Evolutionary conservation across 73 alveolate species (phyloP), one percentile per base, ranked within the genome.

Genomic region (Stentor coeruleus): DNA sequence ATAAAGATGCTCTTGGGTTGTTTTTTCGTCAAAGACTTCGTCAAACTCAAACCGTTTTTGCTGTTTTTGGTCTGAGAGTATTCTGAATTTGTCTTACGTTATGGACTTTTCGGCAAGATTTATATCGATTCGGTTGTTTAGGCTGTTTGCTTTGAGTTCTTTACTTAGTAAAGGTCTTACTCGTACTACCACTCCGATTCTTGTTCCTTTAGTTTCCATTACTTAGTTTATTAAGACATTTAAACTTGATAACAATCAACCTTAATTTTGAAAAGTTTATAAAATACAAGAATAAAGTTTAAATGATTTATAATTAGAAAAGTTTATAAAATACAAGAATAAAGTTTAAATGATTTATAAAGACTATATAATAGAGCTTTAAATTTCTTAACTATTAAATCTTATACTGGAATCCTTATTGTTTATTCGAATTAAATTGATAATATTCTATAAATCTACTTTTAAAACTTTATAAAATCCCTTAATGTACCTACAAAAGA

Each of bases 1-100:
- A 76, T 84, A 95, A 49, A 95, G 91, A 42, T 89, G 87, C 3
- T 89, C 76, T 74, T 95, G 91, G 6, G 95, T 58, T 2, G 94
- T 75, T 4, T 86, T 84, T 88, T 93, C 90, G 4, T 88, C 94
- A 58, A 91, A 85, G 0, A 95, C 91, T 40, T 87, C 89, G 84
- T 95, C 98, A 81, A 93, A 95, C 74, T 87, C 92, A 74, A 92
- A 93, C 33, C 79, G 36, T 66, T 33, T 20, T 14, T 66, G 1
- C 33, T 26, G 79, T 2, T 31, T 66, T 40, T 20, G n/a, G 79
- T 66, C 79, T 0, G 36, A 40, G 41, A 40, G 0, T 20, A 66
- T 11, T 20, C 79, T 66, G n/a, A 31, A 26, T 66, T 20, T 20
- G 26, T 1, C n/a, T 66, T 66, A 66, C 79, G 39, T 66, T 66